Conservation (phyloP, 2,329 filamentous ascomycete species). For the Neonectria coccinea region DNA sequence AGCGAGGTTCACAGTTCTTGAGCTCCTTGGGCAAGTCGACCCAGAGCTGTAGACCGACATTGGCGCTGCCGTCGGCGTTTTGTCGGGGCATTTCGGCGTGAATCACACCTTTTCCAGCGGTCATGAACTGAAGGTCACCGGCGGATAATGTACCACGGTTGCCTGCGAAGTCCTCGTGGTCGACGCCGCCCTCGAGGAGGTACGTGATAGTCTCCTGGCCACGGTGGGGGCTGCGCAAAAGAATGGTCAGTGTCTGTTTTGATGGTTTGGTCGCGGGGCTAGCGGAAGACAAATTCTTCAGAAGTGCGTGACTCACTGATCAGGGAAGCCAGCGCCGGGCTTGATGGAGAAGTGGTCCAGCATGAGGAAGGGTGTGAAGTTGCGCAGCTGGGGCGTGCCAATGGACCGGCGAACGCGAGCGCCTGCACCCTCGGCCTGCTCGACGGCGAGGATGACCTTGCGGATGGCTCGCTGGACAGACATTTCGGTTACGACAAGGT, state of each 20-base stretch:
- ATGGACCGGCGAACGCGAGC: slow-evolving; percentile 89
- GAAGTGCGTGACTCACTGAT: slow-evolving; percentile 66
- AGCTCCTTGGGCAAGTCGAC: slow-evolving; percentile 86
- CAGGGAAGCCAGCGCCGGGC: slow-evolving; percentile 87
- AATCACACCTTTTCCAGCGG: slow-evolving; percentile 89
- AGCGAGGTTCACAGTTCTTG: slow-evolving; percentile 91
- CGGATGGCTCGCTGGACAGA: slow-evolving; percentile 80
- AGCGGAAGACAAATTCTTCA: not conserved
- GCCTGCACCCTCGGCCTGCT: slow-evolving; percentile 89
- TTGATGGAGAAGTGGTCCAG: slow-evolving; percentile 90
- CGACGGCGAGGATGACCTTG: slow-evolving; percentile 84
- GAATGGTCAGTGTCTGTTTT: slow-evolving; percentile 3
- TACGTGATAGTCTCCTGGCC: slow-evolving; percentile 93
- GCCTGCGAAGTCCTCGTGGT: slow-evolving; percentile 93
- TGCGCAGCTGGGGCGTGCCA: slow-evolving; percentile 83
- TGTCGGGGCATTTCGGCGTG: slow-evolving; percentile 95
- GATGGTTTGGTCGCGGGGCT: not conserved
- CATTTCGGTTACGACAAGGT: slow-evolving; percentile 63
- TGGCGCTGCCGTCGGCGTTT: slow-evolving; percentile 79
- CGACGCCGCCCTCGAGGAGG: slow-evolving; percentile 83
- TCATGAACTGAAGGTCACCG: slow-evolving; percentile 99
- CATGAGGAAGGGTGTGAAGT: slow-evolving; percentile 95
- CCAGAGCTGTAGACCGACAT: slow-evolving; percentile 94
- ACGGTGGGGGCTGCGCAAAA: slow-evolving; percentile 63
- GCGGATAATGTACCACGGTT: slow-evolving; percentile 84